These are phyloP conservation scores for Xylaria sp. DNA, from an alignment of 2,329 filamentous ascomycete species.

Conservation along the genomic window DNA sequence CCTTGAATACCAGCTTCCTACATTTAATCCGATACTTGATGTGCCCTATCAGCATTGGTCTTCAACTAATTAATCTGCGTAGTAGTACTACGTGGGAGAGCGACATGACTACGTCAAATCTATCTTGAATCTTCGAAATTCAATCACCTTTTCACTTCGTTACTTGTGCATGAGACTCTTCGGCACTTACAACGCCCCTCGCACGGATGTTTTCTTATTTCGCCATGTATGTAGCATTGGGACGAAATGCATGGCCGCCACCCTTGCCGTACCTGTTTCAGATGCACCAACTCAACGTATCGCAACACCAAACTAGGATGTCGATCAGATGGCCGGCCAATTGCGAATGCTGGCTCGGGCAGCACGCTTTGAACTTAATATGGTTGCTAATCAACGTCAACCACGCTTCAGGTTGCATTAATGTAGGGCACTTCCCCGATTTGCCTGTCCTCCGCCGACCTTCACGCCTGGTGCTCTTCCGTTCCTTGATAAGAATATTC, in stretches of 20 bases:
- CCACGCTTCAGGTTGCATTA: conserved; percentile 41
- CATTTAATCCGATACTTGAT: not conserved
- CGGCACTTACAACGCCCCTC: conserved; percentile 24
- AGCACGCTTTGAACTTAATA: conserved; percentile 29
- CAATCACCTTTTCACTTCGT: not conserved
- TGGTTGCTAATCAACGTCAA: conserved; percentile 39
- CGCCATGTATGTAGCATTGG: conserved; percentile 12
- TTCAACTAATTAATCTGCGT: not conserved
- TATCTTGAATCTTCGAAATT: not conserved
- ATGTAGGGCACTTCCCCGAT: conserved; percentile 30
- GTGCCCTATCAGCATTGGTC: not conserved
- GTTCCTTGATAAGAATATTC: conserved; percentile 41
- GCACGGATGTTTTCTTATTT: conserved; percentile 15
- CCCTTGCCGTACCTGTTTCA: conserved; percentile 51
- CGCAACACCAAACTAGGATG: conserved; percentile 40
- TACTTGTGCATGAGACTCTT: conserved; percentile 13
- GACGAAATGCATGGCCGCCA: conserved; percentile 38
- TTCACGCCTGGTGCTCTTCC: conserved; percentile 42
- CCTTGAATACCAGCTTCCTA: not conserved
- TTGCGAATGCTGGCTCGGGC: conserved; percentile 19
- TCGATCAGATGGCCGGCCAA: conserved; percentile 38
- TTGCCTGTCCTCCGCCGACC: conserved; percentile 34
- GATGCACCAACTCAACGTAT: conserved; percentile 49
- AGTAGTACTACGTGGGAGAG: too few relatives aligned
- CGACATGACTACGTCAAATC: not conserved